Evolutionary conservation across 2,329 filamentous ascomycete genomes (phyloP).

Genomic region (Alternaria rosae): DNA sequence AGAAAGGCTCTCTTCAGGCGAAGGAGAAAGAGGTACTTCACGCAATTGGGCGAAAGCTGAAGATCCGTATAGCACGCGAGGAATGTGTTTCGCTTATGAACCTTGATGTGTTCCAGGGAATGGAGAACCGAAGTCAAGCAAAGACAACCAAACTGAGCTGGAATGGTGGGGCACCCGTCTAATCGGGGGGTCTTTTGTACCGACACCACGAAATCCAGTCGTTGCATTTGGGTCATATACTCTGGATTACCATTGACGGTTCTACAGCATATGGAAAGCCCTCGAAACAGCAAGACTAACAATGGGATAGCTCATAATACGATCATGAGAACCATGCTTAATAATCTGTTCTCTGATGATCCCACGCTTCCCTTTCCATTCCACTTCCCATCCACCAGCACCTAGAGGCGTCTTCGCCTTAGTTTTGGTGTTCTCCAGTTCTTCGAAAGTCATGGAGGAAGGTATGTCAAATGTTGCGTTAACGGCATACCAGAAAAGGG

Average conservation of each 20-base stretch:
- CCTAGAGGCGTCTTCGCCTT: slow-evolving; percentile 53
- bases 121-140: not conserved
- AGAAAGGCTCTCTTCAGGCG: not conserved
- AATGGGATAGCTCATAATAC: slow-evolving; percentile 65
- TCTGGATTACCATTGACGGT: not conserved
- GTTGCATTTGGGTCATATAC: not conserved
- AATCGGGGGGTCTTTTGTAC: not conserved
- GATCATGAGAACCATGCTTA: slow-evolving; percentile 65
- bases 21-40: not conserved
- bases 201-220: not conserved
- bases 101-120: not conserved
- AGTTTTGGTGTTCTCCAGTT: slow-evolving; percentile 57
- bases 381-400: slow-evolving; percentile 59
- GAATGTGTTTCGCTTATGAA: not conserved
- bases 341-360: slow-evolving; percentile 63
- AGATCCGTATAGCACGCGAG: not conserved
- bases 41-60: not conserved
- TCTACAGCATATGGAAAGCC: slow-evolving; percentile 50
- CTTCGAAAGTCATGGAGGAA: slow-evolving; percentile 51
- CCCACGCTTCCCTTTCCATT: slow-evolving; percentile 57
- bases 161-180: not conserved
- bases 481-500: slow-evolving; percentile 63
- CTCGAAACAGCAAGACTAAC: slow-evolving; percentile 61
- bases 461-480: slow-evolving; percentile 53
- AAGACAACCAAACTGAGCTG: not conserved